These are phyloP conservation scores for Pythium plurisporium DNA, from an alignment of 352 stramenopile species.

Conservation along the genomic window DNA sequence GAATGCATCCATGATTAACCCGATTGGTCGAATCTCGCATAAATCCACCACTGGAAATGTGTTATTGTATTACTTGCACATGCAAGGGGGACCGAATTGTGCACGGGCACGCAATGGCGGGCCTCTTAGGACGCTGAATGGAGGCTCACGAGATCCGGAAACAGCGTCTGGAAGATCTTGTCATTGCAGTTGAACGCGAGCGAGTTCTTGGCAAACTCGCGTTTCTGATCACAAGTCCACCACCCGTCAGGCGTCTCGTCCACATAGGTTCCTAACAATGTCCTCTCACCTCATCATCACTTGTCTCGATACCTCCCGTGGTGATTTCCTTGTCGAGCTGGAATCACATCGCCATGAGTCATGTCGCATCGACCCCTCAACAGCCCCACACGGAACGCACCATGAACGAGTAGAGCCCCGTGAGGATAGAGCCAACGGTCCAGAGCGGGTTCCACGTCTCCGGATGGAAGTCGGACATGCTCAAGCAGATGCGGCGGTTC, in stretches of 20 bases:
- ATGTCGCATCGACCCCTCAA: background rate
- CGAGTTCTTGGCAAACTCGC: constrained; percentile 54
- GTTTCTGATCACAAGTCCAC: constrained; percentile 71
- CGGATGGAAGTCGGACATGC: constrained; percentile 94
- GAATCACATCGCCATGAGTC: background rate
- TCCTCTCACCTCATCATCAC: constrained; percentile 49
- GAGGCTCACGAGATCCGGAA: constrained; percentile 78
- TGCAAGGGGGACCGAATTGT: background rate
- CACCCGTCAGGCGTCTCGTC: too few species aligned
- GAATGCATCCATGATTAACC: too few species aligned
- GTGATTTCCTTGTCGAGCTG: constrained; percentile 75
- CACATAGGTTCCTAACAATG: too few species aligned
- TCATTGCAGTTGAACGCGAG: constrained; percentile 78
- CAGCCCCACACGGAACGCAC: constrained; percentile 18
- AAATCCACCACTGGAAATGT: too few species aligned
- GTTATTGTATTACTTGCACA: constrained; percentile 3
- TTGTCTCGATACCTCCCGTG: constrained; percentile 81
- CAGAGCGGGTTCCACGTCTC: constrained; percentile 96
- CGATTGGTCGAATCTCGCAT: too few species aligned
- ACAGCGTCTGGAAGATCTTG: constrained; percentile 79
- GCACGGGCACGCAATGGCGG: too few species aligned
- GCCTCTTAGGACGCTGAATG: constrained; percentile 19
- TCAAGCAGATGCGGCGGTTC: constrained; percentile 90
- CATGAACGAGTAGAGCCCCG: constrained; percentile 95
- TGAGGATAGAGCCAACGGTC: constrained; percentile 93